Evolutionary conservation across 768 basidiomycete genomes (phyloP), one percentile per base, ranked within the genome.

Genomic region (Boletus reticuloceps): DNA sequence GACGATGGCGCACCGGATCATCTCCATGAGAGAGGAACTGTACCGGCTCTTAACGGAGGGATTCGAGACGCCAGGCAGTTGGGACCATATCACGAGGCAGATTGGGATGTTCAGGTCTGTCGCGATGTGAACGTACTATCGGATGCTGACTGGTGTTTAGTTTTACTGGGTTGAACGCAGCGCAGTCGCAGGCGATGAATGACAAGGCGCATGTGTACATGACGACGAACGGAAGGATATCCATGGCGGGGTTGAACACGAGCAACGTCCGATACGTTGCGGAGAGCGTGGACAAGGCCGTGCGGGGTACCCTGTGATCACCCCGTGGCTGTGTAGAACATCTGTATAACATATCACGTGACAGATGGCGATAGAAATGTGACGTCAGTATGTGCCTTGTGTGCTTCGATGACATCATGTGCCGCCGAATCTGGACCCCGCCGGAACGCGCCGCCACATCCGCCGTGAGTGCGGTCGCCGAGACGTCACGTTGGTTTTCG

Each of bases 21-120:
- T 95, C 65, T 77, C 79, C 48, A 98, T 98, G 95, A 84, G 97
- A 40, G 75, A 83, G 58, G 82, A 89, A 74, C 78, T 99, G 62
- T 79, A 84, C 78, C 74, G 80, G 51, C 68, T 90, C 64, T 71
- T 97, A 68, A 69, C 66, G 25, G 79, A 91, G 59, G 86, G 89
- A 69, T 72, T 93, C 60, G 81, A 89, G 66, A 95, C 92, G 48
- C 94, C 94, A 5, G 93, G 94, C 7, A 85, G 84, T 66, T 99
- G 97, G 97, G 83, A 87, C n/a, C 96, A 98, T 73, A 96, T 99
- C 65, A 77, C 88, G 63, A 82, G 84, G 50, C 97, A 98, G 79
- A 98, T 98, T 72, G 96, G 95, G 53, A 97, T 96, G 95, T 97
- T 95, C 80, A 93, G 90, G 85, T 93, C 69, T 56, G 78, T 65